Percentiles rank a stretch among this genome's conserved stretches.
Evolutionary conservation across 2,329 filamentous ascomycete species (phyloP).

Genomic region (Tolypocladium album): DNA sequence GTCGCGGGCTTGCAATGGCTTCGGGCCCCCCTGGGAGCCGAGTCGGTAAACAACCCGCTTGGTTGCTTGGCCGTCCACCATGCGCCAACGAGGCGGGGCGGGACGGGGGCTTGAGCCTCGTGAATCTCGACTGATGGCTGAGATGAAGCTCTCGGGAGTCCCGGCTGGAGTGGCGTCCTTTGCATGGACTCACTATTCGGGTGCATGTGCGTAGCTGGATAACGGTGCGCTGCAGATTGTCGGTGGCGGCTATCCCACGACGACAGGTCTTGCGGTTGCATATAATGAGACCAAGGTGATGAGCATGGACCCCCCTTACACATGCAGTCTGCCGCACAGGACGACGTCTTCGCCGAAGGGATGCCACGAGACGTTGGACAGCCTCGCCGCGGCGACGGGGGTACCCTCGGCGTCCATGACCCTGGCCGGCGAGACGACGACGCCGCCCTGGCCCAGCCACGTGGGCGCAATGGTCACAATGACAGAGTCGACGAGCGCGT

Average conservation of each 20-base stretch:
- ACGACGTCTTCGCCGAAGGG: conserved; percentile 77
- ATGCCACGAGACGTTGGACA: conserved; percentile 60
- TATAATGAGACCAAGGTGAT: not conserved
- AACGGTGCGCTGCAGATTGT: not conserved
- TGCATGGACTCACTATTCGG: no score
- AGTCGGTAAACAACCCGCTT: no score
- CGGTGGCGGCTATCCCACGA: not conserved
- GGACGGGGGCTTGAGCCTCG: not conserved
- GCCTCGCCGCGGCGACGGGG: conserved; percentile 50
- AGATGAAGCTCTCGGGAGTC: not conserved
- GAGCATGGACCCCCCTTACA: not conserved
- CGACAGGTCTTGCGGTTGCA: not conserved
- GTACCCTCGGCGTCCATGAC: conserved; percentile 36
- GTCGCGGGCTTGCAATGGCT: no score
- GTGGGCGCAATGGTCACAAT: conserved; percentile 84
- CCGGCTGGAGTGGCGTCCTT: no score
- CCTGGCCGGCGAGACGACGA: conserved; percentile 63
- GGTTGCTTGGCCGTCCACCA: no score
- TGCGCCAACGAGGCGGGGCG: not conserved
- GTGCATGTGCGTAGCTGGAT: not conserved
- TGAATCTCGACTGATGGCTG: not conserved
- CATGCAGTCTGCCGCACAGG: conserved; percentile 55
- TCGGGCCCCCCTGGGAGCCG: no score
- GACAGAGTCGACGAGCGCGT: conserved; percentile 60
- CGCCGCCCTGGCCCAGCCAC: conserved; percentile 77